Conservation (phyloP, 441 rosid species). For the Melastoma candidum region DNA sequence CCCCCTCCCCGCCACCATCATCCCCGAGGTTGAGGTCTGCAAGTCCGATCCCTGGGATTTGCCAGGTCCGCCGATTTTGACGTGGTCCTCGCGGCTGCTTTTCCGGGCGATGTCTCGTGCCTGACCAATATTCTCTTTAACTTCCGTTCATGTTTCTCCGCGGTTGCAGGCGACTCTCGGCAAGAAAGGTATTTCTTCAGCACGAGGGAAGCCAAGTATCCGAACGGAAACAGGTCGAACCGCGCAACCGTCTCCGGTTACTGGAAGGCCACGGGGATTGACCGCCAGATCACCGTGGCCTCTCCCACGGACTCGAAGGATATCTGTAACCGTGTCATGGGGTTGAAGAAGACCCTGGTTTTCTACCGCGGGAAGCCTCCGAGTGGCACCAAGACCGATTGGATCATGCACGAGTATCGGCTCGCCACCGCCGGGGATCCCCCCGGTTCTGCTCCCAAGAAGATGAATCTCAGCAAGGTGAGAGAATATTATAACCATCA, state of each 20-base stretch:
- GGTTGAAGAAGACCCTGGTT: slow-evolving; percentile 94
- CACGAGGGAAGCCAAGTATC: slow-evolving; percentile 82
- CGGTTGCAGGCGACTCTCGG: slow-evolving; percentile 43
- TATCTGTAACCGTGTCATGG: slow-evolving; percentile 38
- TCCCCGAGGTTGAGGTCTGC: slow-evolving; percentile 90
- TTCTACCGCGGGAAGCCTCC: slow-evolving; percentile 93
- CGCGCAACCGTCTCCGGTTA: slow-evolving; percentile 83
- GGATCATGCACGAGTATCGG: slow-evolving; percentile 99
- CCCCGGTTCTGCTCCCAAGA: slow-evolving; percentile 22
- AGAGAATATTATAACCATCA: too few species aligned
- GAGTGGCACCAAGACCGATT: slow-evolving; percentile 71
- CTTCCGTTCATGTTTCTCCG: neutral
- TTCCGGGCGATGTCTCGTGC: too few species aligned
- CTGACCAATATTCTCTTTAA: neutral
- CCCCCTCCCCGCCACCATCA: slow-evolving; percentile 90
- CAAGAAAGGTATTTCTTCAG: slow-evolving; percentile 96
- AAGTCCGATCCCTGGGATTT: slow-evolving; percentile 97
- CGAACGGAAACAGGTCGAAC: slow-evolving; percentile 89
- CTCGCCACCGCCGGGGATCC: slow-evolving; percentile 23
- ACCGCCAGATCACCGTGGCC: slow-evolving; percentile 43
- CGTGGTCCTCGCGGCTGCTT: too few species aligned
- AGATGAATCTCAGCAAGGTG: slow-evolving; percentile 28
- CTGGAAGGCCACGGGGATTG: slow-evolving; percentile 96
- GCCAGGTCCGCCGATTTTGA: slow-evolving; percentile 51
- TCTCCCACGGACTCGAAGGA: slow-evolving; percentile 28